Evolutionary conservation across 2,329 filamentous ascomycete genomes (phyloP).

Genomic region (Trichoderma sp.): DNA sequence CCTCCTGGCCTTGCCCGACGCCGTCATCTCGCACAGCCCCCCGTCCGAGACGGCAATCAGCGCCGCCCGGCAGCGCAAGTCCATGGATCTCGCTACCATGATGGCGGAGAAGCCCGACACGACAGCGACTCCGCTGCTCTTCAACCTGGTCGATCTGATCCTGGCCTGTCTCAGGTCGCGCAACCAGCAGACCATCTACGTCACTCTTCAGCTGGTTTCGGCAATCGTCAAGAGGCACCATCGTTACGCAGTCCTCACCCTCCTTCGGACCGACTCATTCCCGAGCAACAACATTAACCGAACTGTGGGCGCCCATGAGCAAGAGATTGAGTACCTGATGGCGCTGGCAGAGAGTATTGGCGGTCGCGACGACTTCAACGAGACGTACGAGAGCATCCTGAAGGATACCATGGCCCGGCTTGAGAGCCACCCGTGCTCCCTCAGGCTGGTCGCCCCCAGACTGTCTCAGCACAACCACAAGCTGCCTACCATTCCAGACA

Average conservation of each 20-base stretch:
- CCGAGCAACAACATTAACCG: slow-evolving; percentile 58
- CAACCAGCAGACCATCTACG: slow-evolving; percentile 85
- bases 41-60: slow-evolving; percentile 58
- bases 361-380: slow-evolving; percentile 69
- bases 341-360: slow-evolving; percentile 69
- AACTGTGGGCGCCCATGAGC: slow-evolving; percentile 73
- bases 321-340: slow-evolving; percentile 73
- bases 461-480: slow-evolving; percentile 59
- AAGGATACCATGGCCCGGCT: slow-evolving; percentile 70
- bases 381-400: slow-evolving; percentile 70
- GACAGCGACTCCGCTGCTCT: slow-evolving; percentile 78
- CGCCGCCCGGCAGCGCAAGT: slow-evolving; percentile 79
- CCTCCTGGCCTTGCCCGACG: slow-evolving; percentile 76
- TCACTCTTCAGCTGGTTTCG: slow-evolving; percentile 84
- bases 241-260: slow-evolving; percentile 76
- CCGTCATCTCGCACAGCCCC: slow-evolving; percentile 41
- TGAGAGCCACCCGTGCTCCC: slow-evolving; percentile 73
- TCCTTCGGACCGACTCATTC: slow-evolving; percentile 68
- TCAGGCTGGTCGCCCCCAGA: slow-evolving; percentile 66
- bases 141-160: slow-evolving; percentile 90
- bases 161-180: slow-evolving; percentile 80
- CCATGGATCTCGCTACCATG: slow-evolving; percentile 81
- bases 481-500: slow-evolving; percentile 57
- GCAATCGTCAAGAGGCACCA: slow-evolving; percentile 87
- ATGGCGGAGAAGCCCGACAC: slow-evolving; percentile 74